Conservation (phyloP, 208 protist species). For the Wallacemonas sp. region DNA sequence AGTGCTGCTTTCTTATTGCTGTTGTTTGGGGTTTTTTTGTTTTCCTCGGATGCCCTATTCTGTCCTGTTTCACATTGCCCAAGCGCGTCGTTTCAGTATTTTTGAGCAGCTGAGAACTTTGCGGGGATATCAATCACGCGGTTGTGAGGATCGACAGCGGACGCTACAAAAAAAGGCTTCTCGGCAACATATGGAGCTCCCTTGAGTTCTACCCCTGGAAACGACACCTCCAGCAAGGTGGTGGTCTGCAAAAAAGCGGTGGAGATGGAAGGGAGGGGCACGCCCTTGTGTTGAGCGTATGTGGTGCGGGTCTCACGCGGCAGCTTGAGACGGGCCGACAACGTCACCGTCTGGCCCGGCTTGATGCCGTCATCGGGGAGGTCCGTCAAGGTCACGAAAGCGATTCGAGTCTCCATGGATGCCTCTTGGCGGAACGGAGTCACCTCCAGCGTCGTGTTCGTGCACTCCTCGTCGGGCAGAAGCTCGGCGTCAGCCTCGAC, state of each 20-base stretch:
- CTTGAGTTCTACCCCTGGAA: constrained; percentile 12
- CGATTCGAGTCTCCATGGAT: constrained; percentile 11
- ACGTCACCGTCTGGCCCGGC: constrained; percentile 8
- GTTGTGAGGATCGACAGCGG: background rate
- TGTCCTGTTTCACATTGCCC: too few species aligned
- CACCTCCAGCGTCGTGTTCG: background rate
- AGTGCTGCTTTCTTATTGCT: too few species aligned
- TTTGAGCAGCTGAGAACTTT: background rate
- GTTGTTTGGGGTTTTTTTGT: too few species aligned
- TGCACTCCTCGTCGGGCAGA: constrained; percentile 14
- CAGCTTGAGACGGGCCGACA: constrained; percentile 6
- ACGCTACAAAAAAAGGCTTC: constrained; percentile 10
- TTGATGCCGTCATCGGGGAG: constrained; percentile 12
- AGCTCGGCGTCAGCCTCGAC: constrained; percentile 8
- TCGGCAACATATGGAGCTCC: constrained; percentile 1
- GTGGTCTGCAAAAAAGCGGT: background rate
- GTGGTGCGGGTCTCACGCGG: constrained; percentile 9
- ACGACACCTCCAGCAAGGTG: background rate
- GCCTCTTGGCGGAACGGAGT: constrained; percentile 1
- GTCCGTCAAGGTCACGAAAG: constrained; percentile 4
- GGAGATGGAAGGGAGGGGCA: constrained; percentile 1
- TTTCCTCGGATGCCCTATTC: background rate
- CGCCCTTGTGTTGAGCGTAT: constrained; percentile 7
- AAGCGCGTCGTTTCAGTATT: background rate
- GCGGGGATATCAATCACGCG: background rate